Base-by-base conservation (phyloP, 129 eudicot genomes). In the Flaveria ramosissima region DNA sequence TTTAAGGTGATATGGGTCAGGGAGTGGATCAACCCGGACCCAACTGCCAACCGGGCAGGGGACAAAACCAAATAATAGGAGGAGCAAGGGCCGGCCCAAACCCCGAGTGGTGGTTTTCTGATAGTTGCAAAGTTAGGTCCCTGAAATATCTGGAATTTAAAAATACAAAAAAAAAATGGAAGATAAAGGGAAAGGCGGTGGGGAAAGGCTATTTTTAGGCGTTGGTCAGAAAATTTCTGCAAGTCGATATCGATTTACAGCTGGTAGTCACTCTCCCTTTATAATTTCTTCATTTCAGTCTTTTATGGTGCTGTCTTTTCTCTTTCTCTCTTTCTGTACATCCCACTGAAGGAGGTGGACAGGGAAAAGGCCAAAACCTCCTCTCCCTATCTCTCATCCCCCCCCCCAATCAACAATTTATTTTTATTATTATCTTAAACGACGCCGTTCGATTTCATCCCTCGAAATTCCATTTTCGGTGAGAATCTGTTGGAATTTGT, bases 291-390 rank as follows among this genome's bases (percentile, higher is more conserved):
- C 77, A 70, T n/a, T 78, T 78, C 77, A 78, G 42, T 79, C 78
- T 32, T 51, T 27, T 27, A 61, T 57, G 71, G 83, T 71, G 78
- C 72, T 79, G 83, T 79, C 83, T 71, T 79, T 79, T 72, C 83
- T 79, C 83, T 72, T 60, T 78, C 83, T 79, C 77, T 48, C 77
- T 78, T 71, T 78, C 83, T 79, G 71, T 45, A 26, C 23, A 30
- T 61, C 26, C 13, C 59, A 78, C 65, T 71, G 43, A 79, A 79
- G 72, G 72, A 79, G 72, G 78, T 36, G 32, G 73, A 36, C 68
- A 71, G 77, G 45, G 83, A 79, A 79, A 79, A 79, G 75, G 65
- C 82, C 48, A 79, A 70, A 19, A n/a, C 72, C 30, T 75, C 60
- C 43, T 65, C 62, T 8, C 36, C 23, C 24, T 12, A 1, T 36